A percentile compares a stretch with the other conserved stretches of the same genome.
Conservation (phyloP, 768 basidiomycete species). For the Tylopilus cervinicoccineus region DNA sequence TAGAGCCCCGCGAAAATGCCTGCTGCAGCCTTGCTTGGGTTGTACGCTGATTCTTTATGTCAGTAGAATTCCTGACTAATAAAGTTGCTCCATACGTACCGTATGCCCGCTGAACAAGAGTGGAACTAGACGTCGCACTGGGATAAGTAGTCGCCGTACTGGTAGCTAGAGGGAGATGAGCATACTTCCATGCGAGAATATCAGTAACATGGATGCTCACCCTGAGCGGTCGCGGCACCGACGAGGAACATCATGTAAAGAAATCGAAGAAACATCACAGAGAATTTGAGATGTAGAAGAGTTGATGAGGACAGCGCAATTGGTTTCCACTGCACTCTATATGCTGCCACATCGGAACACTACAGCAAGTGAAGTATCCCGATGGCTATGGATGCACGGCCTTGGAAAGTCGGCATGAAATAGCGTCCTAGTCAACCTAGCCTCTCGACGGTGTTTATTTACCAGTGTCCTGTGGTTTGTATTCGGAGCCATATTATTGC, state of each 20-base stretch:
- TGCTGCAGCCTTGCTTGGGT: slow-evolving; percentile 23
- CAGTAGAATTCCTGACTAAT: not conserved
- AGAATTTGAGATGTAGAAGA: not conserved
- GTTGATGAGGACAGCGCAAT: no score
- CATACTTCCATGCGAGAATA: not conserved
- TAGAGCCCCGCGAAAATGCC: slow-evolving; percentile 22
- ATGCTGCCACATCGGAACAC: no score
- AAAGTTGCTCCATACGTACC: not conserved
- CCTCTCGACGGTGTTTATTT: no score
- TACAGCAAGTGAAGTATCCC: no score
- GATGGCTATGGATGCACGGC: no score
- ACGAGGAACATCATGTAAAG: not conserved
- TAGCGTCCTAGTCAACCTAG: no score
- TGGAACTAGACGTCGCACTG: slow-evolving; percentile 6
- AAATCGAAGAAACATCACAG: not conserved
- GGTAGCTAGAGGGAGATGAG: slow-evolving; percentile 4
- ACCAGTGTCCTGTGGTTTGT: no score
- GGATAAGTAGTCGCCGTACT: not conserved
- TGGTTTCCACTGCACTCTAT: no score
- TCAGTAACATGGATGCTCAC: not conserved
- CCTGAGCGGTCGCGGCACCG: slow-evolving; percentile 2
- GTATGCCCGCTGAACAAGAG: slow-evolving; percentile 3
- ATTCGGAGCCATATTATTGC: no score
- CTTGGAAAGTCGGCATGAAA: no score
- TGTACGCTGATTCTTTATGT: slow-evolving; percentile 15